Conservation (phyloP, 202 grass and related monocot genomes). For the Panicum virgatum region DNA sequence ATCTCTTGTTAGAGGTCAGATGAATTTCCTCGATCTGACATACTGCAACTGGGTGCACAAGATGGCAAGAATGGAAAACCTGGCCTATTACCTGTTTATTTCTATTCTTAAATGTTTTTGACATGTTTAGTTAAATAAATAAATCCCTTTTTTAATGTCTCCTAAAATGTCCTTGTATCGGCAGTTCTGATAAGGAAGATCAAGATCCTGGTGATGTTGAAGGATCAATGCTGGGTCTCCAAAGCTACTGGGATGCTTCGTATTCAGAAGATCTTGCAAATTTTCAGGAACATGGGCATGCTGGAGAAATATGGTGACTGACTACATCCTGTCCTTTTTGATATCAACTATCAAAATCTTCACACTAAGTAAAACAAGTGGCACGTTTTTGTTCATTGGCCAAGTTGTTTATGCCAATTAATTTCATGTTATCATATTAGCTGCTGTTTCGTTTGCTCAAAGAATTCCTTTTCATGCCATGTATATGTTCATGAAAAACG, state of each 20-base stretch:
- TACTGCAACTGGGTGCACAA: not conserved
- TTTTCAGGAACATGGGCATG: constrained; percentile 82
- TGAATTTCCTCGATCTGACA: constrained; percentile 3
- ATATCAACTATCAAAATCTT: not conserved
- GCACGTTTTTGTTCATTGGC: not conserved
- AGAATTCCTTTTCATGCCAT: not conserved
- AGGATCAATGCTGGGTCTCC: constrained; percentile 83
- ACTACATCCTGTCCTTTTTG: not conserved
- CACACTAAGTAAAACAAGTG: not conserved
- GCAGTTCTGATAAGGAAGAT: constrained; percentile 90
- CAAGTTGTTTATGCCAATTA: not conserved
- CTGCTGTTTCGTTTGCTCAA: not conserved
- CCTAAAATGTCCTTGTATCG: constrained; percentile 18
- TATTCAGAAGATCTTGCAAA: constrained; percentile 92
- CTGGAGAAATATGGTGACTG: constrained; percentile 90
- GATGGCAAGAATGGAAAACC: not conserved
- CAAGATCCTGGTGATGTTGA: constrained; percentile 68
- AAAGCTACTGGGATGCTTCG: constrained; percentile 93
- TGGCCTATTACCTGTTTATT: not conserved
- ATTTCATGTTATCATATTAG: not conserved
- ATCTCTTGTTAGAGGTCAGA: not conserved
- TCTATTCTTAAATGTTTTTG: not conserved
- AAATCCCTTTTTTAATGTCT: not conserved
- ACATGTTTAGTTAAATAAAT: not conserved
- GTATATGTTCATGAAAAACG: not conserved